Conservation (phyloP, 1,139 yeast genomes). For the Candida tropicalis region DNA sequence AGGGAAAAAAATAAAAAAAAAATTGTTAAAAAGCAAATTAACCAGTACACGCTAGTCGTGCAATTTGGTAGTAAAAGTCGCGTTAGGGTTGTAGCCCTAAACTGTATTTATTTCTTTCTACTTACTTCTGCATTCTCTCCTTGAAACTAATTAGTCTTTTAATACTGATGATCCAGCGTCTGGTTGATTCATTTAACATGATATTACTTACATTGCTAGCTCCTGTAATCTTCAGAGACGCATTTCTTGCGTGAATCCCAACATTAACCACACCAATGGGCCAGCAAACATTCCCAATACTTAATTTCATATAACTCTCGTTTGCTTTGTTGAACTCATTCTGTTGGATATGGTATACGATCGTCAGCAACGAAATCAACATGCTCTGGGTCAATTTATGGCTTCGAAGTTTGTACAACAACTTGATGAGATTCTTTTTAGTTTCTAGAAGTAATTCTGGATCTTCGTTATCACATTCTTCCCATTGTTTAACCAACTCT, state of each 20-base stretch:
- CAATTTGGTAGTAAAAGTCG: neutral
- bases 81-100: conserved; percentile 18
- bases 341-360: conserved; percentile 60
- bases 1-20: neutral
- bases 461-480: conserved; percentile 4
- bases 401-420: conserved; percentile 61
- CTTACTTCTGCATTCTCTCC: conserved; percentile 30
- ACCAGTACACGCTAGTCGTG: conserved; percentile 6
- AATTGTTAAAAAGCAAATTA: neutral
- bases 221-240: conserved; percentile 44
- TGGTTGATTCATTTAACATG: conserved; percentile 74
- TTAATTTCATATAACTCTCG: conserved; percentile 71
- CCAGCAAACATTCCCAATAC: conserved; percentile 91
- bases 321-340: conserved; percentile 58
- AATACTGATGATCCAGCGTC: conserved; percentile 76
- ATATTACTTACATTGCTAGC: conserved; percentile 62
- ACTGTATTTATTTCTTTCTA: neutral
- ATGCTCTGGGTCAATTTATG: conserved; percentile 44
- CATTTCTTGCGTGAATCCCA: conserved; percentile 77
- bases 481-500: conserved; percentile 48
- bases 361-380: conserved; percentile 60
- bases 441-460: conserved; percentile 49
- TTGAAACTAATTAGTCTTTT: conserved; percentile 68
- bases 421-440: conserved; percentile 58
- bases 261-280: conserved; percentile 84